Conservation (phyloP, 805 yeast genomes). For the Maudiozyma pseudohumilis region DNA sequence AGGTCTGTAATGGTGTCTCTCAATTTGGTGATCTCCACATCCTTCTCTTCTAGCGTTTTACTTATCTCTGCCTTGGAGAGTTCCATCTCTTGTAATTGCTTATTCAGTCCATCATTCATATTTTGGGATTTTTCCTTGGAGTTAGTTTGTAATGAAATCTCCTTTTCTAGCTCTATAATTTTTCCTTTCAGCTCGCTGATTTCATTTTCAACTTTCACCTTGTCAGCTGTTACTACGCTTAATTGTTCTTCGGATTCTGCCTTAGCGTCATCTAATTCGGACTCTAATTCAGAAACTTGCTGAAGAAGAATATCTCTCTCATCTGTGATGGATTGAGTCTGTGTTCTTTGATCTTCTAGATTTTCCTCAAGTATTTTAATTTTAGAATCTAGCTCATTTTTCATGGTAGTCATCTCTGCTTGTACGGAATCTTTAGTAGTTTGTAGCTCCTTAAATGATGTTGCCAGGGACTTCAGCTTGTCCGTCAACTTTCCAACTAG, state of each 20-base stretch:
- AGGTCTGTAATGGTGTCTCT: background rate
- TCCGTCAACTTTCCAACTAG: constrained; percentile 36
- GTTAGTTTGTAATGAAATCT: too few relatives aligned
- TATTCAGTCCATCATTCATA: background rate
- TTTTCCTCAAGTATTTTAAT: background rate
- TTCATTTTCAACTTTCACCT: background rate
- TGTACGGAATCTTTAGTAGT: constrained; percentile 17
- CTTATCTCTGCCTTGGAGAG: background rate
- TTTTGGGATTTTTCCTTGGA: too few relatives aligned
- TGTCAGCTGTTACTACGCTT: background rate
- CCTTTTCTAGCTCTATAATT: background rate
- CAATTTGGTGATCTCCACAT: background rate
- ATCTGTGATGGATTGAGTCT: constrained; percentile 1
- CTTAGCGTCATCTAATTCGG: background rate
- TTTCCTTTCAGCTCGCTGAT: background rate
- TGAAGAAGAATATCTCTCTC: constrained; percentile 6
- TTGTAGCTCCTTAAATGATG: constrained; percentile 22
- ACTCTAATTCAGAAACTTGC: constrained; percentile 4
- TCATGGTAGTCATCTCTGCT: background rate
- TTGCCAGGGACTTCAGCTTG: constrained; percentile 37
- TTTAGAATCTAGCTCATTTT: background rate
- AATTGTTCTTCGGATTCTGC: background rate
- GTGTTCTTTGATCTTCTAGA: constrained; percentile 3
- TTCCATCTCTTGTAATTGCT: background rate
- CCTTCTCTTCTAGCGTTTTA: background rate